These are phyloP conservation scores for Farysia itapuensis DNA, from an alignment of 1,284 basidiomycete species.

Conservation along the genomic window DNA sequence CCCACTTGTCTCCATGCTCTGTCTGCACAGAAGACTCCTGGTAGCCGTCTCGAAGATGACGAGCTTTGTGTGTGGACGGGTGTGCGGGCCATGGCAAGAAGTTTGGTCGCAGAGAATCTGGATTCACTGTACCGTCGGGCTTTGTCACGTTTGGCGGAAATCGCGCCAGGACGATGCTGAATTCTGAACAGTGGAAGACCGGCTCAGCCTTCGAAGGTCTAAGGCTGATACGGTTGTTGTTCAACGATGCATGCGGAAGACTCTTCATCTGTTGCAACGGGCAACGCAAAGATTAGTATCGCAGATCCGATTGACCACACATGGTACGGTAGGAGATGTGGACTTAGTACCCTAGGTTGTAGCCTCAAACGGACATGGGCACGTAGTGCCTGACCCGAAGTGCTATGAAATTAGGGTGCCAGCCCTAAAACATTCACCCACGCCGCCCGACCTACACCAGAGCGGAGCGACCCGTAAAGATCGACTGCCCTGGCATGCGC, in stretches of 20 bases:
- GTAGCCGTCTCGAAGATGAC: conserved; percentile 8
- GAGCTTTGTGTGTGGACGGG: conserved; percentile 16
- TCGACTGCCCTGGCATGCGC: too few relatives aligned
- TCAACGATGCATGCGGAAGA: conserved; percentile 6
- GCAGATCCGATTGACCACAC: background rate
- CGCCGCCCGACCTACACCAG: too few relatives aligned
- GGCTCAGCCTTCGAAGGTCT: conserved; percentile 5
- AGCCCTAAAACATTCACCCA: conserved; percentile 43
- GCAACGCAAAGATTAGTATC: background rate
- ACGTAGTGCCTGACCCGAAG: conserved; percentile 42
- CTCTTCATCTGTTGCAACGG: conserved; percentile 12
- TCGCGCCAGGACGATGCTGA: conserved; percentile 17
- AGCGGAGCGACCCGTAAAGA: too few relatives aligned
- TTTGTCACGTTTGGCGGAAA: conserved; percentile 20
- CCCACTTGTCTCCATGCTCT: background rate
- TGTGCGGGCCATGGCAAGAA: conserved; percentile 19
- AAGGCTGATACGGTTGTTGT: background rate
- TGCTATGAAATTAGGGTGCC: conserved; percentile 49
- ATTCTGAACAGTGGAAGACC: conserved; percentile 1
- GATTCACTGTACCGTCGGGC: conserved; percentile 3
- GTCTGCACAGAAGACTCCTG: background rate
- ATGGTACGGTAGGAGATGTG: conserved; percentile 1
- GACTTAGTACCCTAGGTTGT: conserved; percentile 39
- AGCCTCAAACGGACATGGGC: conserved; percentile 40
- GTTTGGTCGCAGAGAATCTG: conserved; percentile 2